Evolutionary conservation across 1,139 yeast species (phyloP).

Genomic region (Zygoascus meyerae): DNA sequence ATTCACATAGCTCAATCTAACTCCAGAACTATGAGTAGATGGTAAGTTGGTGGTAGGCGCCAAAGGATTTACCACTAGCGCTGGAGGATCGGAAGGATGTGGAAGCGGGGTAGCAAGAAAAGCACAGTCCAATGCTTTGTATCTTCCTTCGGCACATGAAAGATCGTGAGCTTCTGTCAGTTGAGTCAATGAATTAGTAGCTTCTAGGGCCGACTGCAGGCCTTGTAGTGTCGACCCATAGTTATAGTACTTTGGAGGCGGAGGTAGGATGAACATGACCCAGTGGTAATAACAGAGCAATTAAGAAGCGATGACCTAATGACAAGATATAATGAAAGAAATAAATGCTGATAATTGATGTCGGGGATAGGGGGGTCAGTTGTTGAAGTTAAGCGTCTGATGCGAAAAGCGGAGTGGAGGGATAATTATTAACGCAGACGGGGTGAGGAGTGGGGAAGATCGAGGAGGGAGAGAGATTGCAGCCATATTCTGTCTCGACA

Average conservation of each 20-base stretch:
- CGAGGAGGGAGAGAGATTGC: not conserved
- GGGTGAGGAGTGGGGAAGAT: not conserved
- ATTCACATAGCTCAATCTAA: constrained; percentile 19
- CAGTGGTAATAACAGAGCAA: not conserved
- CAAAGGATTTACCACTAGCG: constrained; percentile 32
- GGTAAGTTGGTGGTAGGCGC: constrained; percentile 32
- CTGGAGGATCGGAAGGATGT: constrained; percentile 36
- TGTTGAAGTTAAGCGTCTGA: too few species aligned
- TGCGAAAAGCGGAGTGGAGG: too few species aligned
- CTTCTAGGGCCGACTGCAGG: constrained; percentile 26
- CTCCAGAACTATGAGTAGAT: constrained; percentile 27
- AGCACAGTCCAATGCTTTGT: constrained; percentile 29
- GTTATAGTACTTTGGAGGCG: constrained; percentile 26
- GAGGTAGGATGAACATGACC: constrained; percentile 26
- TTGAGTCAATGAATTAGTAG: constrained; percentile 24
- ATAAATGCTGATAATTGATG: too few species aligned
- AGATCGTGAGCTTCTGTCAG: constrained; percentile 22
- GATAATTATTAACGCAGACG: too few species aligned
- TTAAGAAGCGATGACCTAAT: too few species aligned
- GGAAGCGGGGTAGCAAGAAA: constrained; percentile 34
- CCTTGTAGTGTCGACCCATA: constrained; percentile 17
- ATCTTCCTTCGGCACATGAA: constrained; percentile 31
- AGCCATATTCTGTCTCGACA: too few species aligned
- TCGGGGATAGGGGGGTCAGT: too few species aligned
- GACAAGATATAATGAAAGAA: too few species aligned